Conservation (phyloP, 768 basidiomycete genomes). For the Naganishia randhawae region DNA sequence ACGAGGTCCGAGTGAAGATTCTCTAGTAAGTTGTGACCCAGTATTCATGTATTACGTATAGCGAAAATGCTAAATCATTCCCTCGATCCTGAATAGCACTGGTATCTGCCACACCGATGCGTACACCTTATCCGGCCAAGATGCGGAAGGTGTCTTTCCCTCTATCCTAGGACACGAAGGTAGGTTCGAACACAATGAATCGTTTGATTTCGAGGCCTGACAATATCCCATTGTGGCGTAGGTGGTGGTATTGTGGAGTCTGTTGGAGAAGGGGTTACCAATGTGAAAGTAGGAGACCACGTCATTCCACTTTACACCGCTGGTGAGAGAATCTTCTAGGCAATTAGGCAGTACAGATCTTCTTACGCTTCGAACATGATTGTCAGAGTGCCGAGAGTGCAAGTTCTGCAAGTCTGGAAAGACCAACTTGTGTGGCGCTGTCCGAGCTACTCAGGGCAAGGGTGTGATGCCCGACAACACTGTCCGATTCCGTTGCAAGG, state of each 20-base stretch:
- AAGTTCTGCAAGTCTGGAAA: constrained; percentile 90
- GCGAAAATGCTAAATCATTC: background rate
- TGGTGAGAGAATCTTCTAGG: constrained; percentile 54
- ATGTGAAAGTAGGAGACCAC: constrained; percentile 78
- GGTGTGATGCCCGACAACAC: constrained; percentile 91
- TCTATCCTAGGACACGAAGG: constrained; percentile 94
- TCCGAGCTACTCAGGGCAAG: constrained; percentile 78
- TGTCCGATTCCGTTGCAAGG: constrained; percentile 82
- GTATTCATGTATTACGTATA: background rate
- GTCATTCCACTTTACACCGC: constrained; percentile 96
- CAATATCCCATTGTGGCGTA: background rate
- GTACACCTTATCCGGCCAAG: constrained; percentile 91
- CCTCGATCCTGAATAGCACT: constrained; percentile 54
- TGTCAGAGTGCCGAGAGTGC: constrained; percentile 61
- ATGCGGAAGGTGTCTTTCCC: constrained; percentile 91
- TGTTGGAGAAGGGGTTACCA: constrained; percentile 92
- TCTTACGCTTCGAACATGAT: background rate
- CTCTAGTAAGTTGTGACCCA: constrained; percentile 60
- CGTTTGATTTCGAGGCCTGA: background rate
- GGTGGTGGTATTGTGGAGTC: constrained; percentile 68
- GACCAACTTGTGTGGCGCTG: constrained; percentile 96
- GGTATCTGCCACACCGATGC: constrained; percentile 98
- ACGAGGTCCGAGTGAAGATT: constrained; percentile 91
- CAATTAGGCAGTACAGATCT: background rate
- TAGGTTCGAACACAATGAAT: background rate